Conservation (phyloP, 371 early-diverging fungal species). For the Thermomucor indicae-seudaticae region DNA sequence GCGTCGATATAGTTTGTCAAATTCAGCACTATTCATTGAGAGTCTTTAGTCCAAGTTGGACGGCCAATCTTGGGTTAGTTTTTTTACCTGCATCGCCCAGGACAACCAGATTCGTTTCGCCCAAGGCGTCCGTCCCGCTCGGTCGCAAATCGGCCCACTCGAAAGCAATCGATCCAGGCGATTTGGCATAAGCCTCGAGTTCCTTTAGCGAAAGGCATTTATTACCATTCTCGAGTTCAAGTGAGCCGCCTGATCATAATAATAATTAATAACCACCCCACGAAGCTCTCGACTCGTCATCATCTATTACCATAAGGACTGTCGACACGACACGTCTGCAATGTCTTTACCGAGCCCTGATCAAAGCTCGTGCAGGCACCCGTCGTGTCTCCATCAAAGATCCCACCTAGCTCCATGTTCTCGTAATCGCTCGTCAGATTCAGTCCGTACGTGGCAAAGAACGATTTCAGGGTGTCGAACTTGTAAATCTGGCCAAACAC, state of each 20-base stretch:
- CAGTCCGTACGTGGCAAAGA: constrained; percentile 32
- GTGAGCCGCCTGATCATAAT: constrained; percentile 18
- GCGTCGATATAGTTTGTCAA: constrained; percentile 21
- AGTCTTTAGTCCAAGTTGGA: background rate
- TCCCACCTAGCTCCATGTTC: constrained; percentile 42
- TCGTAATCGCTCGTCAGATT: constrained; percentile 46
- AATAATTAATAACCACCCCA: constrained; percentile 12
- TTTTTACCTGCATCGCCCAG: constrained; percentile 49
- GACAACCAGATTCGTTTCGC: constrained; percentile 28
- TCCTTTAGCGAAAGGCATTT: constrained; percentile 34
- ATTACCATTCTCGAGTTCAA: constrained; percentile 17
- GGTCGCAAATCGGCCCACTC: constrained; percentile 39
- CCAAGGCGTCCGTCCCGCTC: constrained; percentile 11
- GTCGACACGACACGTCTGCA: constrained; percentile 22
- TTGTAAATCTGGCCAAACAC: constrained; percentile 47
- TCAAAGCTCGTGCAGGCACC: constrained; percentile 32
- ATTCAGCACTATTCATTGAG: constrained; percentile 21
- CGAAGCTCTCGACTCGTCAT: background rate
- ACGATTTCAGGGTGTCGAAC: constrained; percentile 29
- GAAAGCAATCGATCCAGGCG: constrained; percentile 25
- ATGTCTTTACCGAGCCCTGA: constrained; percentile 8
- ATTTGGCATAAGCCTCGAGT: constrained; percentile 15
- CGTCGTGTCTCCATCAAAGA: constrained; percentile 42
- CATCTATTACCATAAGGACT: constrained; percentile 44
- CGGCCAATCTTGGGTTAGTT: background rate